Evolutionary conservation across 805 yeast species (phyloP).

Genomic region (Vanderwaltozyma polyspora): DNA sequence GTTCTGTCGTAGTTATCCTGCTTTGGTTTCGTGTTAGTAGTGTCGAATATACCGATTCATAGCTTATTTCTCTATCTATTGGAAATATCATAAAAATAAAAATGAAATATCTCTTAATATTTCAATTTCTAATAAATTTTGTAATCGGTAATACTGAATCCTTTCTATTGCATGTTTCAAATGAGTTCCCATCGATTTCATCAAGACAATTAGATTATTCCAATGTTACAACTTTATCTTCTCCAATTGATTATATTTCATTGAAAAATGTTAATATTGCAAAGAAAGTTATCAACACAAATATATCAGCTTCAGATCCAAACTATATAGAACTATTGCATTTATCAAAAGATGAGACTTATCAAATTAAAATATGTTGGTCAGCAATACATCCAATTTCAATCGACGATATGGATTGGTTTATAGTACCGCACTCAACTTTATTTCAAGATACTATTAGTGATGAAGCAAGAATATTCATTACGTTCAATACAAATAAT

Average conservation of each 20-base stretch:
- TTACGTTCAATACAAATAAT: slow-evolving; percentile 6
- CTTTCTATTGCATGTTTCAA: slow-evolving; percentile 1
- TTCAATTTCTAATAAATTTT: background rate
- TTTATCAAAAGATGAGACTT: slow-evolving; percentile 9
- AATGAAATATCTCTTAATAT: background rate
- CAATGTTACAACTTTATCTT: no score
- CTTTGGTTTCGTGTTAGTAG: no score
- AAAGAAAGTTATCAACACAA: background rate
- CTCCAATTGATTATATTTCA: no score
- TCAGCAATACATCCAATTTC: slow-evolving; percentile 21
- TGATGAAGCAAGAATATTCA: slow-evolving; percentile 8
- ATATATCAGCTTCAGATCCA: background rate
- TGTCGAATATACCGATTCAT: no score
- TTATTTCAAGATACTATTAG: slow-evolving; percentile 1
- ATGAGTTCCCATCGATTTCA: slow-evolving; percentile 4
- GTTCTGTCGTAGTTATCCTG: no score
- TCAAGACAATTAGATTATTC: no score
- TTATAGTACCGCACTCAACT: background rate
- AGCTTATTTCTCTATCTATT: background rate
- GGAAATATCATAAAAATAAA: background rate
- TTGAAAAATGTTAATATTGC: background rate
- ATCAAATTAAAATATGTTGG: slow-evolving; percentile 23
- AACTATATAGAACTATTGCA: slow-evolving; percentile 9
- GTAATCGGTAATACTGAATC: slow-evolving; percentile 6
- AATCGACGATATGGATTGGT: slow-evolving; percentile 5